Evolutionary conservation across 164 flowering plant genomes (phyloP).

Genomic region (Hamamelis virginiana): DNA sequence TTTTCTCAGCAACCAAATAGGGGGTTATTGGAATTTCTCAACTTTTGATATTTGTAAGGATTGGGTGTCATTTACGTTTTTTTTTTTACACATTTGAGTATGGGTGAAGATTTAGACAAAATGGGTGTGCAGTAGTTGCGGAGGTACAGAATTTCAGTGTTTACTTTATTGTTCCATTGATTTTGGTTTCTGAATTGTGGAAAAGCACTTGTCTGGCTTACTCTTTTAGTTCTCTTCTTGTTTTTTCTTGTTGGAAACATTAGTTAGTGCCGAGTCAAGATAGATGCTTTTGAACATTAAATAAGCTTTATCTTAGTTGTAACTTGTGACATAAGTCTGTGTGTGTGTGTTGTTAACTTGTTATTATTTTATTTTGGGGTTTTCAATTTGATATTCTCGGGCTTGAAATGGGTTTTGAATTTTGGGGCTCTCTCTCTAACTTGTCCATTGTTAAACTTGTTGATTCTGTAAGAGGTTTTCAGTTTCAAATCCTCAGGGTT

Average conservation of each 20-base stretch:
- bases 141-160: conserved; percentile 5
- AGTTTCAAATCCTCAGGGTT: background rate
- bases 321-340: background rate
- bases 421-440: background rate
- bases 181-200: conserved; percentile 11
- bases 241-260: background rate
- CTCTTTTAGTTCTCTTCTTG: background rate
- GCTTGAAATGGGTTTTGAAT: background rate
- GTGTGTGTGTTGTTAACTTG: background rate
- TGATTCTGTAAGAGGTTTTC: background rate
- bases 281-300: background rate
- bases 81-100: conserved; percentile 9
- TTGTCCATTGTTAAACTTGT: background rate
- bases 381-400: background rate
- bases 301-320: background rate
- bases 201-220: background rate
- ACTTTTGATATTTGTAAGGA: conserved; percentile 19
- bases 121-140: conserved; percentile 10
- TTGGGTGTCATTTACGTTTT: conserved; percentile 12
- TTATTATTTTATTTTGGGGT: background rate
- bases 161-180: conserved; percentile 5
- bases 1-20: conserved; percentile 9
- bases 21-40: conserved; percentile 5
- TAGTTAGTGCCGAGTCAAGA: background rate
- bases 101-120: conserved; percentile 36